Evolutionary conservation across 2,329 filamentous ascomycete species (phyloP).

Genomic region (Berkeleyomyces basicola): DNA sequence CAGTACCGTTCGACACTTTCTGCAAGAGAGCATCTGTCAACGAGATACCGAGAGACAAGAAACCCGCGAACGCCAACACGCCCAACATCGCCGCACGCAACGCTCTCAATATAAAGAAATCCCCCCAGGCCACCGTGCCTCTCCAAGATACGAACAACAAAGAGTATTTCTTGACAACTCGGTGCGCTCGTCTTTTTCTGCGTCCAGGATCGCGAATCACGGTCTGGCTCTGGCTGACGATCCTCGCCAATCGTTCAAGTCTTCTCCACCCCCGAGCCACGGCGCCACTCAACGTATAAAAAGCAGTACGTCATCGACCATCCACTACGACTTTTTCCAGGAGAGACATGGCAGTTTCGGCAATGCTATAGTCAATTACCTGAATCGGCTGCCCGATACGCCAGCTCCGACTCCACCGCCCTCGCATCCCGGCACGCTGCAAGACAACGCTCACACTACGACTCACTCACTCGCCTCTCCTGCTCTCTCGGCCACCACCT

Average conservation of each 20-base stretch:
- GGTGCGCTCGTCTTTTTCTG: neutral
- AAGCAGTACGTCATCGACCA: slow-evolving; percentile 3
- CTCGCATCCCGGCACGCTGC: neutral
- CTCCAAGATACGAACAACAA: neutral
- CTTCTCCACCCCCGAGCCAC: slow-evolving; percentile 6
- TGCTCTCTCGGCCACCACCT: neutral
- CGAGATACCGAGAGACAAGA: neutral
- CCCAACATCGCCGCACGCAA: neutral
- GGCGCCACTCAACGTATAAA: slow-evolving; percentile 6
- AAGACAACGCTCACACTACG: neutral
- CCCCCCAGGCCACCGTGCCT: neutral
- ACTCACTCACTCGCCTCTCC: neutral
- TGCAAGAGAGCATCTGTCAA: neutral
- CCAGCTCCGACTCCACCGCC: slow-evolving; percentile 12
- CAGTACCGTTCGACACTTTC: neutral
- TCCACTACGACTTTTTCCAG: neutral
- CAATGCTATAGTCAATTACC: slow-evolving; percentile 1
- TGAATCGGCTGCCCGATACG: slow-evolving; percentile 7
- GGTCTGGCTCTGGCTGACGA: neutral
- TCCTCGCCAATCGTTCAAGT: neutral
- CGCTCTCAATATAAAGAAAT: neutral
- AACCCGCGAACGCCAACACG: neutral
- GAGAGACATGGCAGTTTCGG: slow-evolving; percentile 3
- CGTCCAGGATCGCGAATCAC: neutral
- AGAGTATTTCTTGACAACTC: neutral